These are phyloP conservation scores for Phaffomyces opuntiae DNA, from an alignment of 805 yeast species.

Conservation along the genomic window DNA sequence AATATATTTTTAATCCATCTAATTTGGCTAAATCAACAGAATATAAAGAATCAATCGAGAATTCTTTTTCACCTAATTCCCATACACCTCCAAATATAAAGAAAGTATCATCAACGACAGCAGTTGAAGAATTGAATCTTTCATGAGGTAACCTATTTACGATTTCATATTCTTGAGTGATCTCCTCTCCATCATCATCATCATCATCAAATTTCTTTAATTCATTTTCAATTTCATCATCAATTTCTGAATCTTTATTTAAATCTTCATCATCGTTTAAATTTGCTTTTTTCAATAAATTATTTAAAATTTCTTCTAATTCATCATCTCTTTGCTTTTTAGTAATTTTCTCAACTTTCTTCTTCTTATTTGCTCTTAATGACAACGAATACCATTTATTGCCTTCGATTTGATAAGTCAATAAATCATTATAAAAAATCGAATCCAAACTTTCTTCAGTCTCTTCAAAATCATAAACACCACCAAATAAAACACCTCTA, in stretches of 20 bases:
- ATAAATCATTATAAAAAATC: conserved; percentile 71
- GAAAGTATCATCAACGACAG: conserved; percentile 77
- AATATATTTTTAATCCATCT: conserved; percentile 80
- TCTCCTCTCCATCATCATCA: conserved; percentile 9
- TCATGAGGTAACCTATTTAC: conserved; percentile 72
- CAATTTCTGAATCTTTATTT: conserved; percentile 37
- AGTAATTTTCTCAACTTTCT: conserved; percentile 35
- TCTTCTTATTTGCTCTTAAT: conserved; percentile 55
- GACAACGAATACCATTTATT: conserved; percentile 82
- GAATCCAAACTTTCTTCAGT: conserved; percentile 90
- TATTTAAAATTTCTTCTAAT: conserved; percentile 72
- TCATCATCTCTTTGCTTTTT: conserved; percentile 50
- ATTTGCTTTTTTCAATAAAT: conserved; percentile 67
- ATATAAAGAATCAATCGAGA: conserved; percentile 76
- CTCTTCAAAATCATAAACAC: conserved; percentile 91
- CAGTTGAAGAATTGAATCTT: conserved; percentile 77
- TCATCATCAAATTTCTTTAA: conserved; percentile 34
- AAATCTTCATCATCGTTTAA: conserved; percentile 38
- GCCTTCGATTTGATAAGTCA: conserved; percentile 75
- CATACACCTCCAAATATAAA: conserved; percentile 87
- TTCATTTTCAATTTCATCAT: conserved; percentile 43
- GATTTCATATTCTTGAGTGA: conserved; percentile 29
- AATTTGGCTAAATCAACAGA: conserved; percentile 77
- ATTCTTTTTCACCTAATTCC: conserved; percentile 86
- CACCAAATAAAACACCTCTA: conserved; percentile 90